Evolutionary conservation across 1,139 yeast genomes (phyloP), one percentile per base, ranked within the genome.

Genomic region (Geotrichum bryndzae): DNA sequence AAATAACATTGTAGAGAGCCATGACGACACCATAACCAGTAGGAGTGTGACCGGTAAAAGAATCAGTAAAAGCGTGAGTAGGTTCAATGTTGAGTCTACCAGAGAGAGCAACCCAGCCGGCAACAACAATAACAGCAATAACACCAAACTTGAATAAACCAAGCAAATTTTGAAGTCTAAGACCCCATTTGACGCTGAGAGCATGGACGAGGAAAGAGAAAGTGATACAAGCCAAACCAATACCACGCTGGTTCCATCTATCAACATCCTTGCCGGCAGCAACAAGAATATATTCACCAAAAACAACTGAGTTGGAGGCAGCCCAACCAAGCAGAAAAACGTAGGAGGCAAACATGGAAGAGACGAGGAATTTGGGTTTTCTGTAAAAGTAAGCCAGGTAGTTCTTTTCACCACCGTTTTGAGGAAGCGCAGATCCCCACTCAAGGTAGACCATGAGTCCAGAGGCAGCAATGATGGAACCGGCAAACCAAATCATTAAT

Each of bases 351-450:
- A 88, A 89, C 84, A 88, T 83, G 60, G 90, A 85, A 25, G 90
- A 83, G 57, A 86, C 81, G 64, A 90, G 79, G 69, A 85, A 86
- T 70, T 80, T 83, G 35, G 96, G 96, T 69, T 80, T 83, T 59
- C 78, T 79, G 76, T 80, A 89, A 65, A 88, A 84, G 68, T 83
- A 85, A 73, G 88, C 95, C 68, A 90, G 78, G 72, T 89, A 90
- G 70, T 88, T 88, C 76, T 89, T 88, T 72, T 89, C 96, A 66
- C 96, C 96, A 67, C 96, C 96, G 70, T 89, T 88, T 74, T 87
- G 83, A 45, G 95, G 94, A 66, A 89, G 84, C 51, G 90, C 90
- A 13, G 90, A 82, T 22, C 96, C 96, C 74, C 88, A 87, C 72
- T 89, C 96, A 83, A 90, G 81, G 72, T 88, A 90, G 6, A 88